These are phyloP conservation scores for Gomphus bonarii DNA, from an alignment of 1,284 basidiomycete species.

Conservation along the genomic window DNA sequence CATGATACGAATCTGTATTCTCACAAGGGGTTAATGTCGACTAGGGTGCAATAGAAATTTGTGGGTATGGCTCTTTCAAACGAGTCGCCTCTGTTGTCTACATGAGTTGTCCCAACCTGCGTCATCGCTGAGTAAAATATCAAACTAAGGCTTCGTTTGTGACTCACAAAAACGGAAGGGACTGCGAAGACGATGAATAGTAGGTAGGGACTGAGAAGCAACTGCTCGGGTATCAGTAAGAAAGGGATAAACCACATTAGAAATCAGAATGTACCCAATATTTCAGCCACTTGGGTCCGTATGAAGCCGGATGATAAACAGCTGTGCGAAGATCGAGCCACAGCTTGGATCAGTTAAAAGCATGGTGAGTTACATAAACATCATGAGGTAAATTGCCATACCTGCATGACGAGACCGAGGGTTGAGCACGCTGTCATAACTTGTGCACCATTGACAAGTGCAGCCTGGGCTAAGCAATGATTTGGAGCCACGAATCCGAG, in stretches of 20 bases:
- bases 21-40: not conserved
- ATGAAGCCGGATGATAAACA: not conserved
- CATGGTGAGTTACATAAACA: not conserved
- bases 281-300: not conserved
- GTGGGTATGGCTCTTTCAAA: conserved; percentile 1
- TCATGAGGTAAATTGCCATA: not conserved
- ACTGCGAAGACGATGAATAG: conserved; percentile 3
- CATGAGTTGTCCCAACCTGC: not conserved
- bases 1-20: not conserved
- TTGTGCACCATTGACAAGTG: conserved; percentile 7
- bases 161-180: conserved; percentile 5
- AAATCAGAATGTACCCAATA: not conserved
- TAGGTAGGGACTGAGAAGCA: conserved; percentile 1
- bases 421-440: conserved; percentile 10
- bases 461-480: conserved; percentile 5
- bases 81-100: not conserved
- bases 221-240: not conserved
- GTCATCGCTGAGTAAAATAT: not conserved
- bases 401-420: conserved; percentile 2
- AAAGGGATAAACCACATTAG: not conserved
- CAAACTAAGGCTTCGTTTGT: not conserved
- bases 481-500: conserved; percentile 3
- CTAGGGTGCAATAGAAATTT: conserved; percentile 4
- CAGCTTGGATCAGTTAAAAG: not conserved
- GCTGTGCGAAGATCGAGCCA: conserved; percentile 3